These are phyloP conservation scores for Gossypium stocksii DNA, from an alignment of 345 rosid species.

Conservation along the genomic window DNA sequence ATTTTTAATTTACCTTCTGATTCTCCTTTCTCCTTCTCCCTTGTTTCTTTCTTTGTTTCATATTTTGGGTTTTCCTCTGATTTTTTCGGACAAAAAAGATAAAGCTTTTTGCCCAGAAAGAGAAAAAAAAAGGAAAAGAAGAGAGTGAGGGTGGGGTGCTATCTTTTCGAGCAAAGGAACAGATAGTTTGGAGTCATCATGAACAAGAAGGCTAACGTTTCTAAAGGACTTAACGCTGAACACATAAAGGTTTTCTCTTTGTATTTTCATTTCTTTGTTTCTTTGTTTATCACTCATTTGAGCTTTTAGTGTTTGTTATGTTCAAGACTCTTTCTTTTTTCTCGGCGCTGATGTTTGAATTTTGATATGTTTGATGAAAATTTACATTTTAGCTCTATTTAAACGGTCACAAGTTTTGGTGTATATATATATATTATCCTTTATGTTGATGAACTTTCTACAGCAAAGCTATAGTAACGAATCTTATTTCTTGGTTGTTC, in stretches of 20 bases:
- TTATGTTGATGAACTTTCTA: not conserved
- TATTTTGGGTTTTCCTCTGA: slow-evolving; percentile 7
- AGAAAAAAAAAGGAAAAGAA: too few species aligned
- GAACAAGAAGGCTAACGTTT: slow-evolving; percentile 62
- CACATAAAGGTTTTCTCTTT: slow-evolving; percentile 45
- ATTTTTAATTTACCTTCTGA: slow-evolving; percentile 10
- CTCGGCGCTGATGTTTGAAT: not conserved
- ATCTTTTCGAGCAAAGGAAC: not conserved
- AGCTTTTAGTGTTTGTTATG: slow-evolving; percentile 2
- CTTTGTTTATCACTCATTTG: not conserved
- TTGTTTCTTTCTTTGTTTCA: not conserved
- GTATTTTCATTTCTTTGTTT: not conserved
- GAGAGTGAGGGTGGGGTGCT: not conserved
- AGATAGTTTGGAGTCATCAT: slow-evolving; percentile 21
- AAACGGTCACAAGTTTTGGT: not conserved
- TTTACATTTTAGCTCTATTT: not conserved
- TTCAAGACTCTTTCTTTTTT: not conserved
- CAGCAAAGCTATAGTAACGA: not conserved
- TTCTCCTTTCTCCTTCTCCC: not conserved
- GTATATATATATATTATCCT: too few species aligned
- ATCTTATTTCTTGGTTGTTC: slow-evolving; percentile 3
- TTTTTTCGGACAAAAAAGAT: not conserved
- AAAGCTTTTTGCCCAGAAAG: not conserved
- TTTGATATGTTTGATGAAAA: not conserved
- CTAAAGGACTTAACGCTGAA: slow-evolving; percentile 51